Evolutionary conservation across 768 basidiomycete species (phyloP).

Genomic region (Chalciporus piperatus): DNA sequence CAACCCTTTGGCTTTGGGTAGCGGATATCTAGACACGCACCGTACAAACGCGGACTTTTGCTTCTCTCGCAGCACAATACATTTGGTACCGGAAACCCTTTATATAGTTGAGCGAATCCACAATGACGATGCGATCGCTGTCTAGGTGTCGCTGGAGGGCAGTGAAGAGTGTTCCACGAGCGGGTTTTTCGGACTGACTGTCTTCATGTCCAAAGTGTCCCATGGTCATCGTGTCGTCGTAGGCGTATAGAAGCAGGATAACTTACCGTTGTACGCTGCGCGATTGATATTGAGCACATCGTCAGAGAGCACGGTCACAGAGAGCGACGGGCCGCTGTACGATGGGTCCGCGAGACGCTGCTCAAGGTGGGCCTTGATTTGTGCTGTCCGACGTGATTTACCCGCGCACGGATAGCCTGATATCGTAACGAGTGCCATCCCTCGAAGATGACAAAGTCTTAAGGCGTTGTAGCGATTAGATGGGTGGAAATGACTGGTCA

Average conservation of each 20-base stretch:
- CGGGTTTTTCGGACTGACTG: constrained; percentile 82
- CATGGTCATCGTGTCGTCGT: not conserved
- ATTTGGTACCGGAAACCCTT: constrained; percentile 98
- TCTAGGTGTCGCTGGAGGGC: constrained; percentile 74
- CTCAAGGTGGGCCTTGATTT: constrained; percentile 61
- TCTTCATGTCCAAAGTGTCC: constrained; percentile 40
- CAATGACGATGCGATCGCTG: constrained; percentile 74
- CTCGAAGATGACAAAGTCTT: not conserved
- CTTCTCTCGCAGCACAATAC: constrained; percentile 92
- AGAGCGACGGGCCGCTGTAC: constrained; percentile 52
- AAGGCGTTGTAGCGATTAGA: not conserved
- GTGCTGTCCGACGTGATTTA: constrained; percentile 69
- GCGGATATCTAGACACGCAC: constrained; percentile 43
- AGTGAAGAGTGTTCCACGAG: constrained; percentile 79
- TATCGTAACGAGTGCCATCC: constrained; percentile 91
- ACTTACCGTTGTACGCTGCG: constrained; percentile 70
- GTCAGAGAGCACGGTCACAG: constrained; percentile 64
- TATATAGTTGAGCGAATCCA: constrained; percentile 95
- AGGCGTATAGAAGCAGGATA: not conserved
- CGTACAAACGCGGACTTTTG: constrained; percentile 81
- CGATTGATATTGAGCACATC: constrained; percentile 63
- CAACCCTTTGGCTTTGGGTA: not conserved
- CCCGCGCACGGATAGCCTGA: constrained; percentile 87
- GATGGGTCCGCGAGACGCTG: constrained; percentile 43
- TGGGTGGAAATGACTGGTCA: not conserved